phyloP scores from a whole-genome alignment of 768 basidiomycete genomes.

The Lactarius tabidus region DNA sequence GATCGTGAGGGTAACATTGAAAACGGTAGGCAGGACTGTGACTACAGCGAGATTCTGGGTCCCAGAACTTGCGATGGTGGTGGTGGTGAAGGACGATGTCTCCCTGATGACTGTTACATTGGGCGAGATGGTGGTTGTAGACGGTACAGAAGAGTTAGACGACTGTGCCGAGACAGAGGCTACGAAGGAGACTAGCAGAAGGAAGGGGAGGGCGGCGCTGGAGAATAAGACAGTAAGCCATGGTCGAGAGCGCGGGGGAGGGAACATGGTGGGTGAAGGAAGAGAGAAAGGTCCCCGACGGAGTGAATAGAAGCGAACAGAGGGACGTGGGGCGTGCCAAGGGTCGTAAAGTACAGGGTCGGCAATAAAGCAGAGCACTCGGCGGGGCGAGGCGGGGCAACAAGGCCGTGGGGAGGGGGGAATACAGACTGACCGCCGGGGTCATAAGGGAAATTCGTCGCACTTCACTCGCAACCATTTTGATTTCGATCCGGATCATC shows the following conservation, averaged over 20 bases:
- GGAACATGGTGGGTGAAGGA: slow-evolving; percentile 22
- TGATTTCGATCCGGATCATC: not conserved
- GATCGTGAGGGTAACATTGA: slow-evolving; percentile 58
- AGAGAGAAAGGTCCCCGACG: slow-evolving; percentile 19
- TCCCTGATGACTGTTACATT: slow-evolving; percentile 44
- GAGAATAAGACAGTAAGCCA: slow-evolving; percentile 28
- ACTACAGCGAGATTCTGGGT: slow-evolving; percentile 47
- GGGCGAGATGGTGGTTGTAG: slow-evolving; percentile 23
- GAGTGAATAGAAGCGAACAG: not conserved
- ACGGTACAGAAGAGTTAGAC: slow-evolving; percentile 8
- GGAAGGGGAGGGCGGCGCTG: slow-evolving; percentile 20
- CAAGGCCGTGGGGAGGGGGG: not conserved
- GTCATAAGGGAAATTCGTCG: not conserved
- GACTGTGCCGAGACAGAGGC: slow-evolving; percentile 25
- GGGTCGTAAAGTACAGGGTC: slow-evolving; percentile 5
- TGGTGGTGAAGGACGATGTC: slow-evolving; percentile 47
- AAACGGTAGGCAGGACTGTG: slow-evolving; percentile 53
- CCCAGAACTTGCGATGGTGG: slow-evolving; percentile 40
- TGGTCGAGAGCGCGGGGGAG: slow-evolving; percentile 31
- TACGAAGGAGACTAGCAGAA: slow-evolving; percentile 29
- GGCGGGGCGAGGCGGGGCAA: not conserved
- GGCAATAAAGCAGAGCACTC: not conserved
- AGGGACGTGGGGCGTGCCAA: not conserved
- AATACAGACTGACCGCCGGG: not conserved
- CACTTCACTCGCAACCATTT: not conserved